A percentile compares a stretch with the other conserved stretches of the same genome.
These are phyloP conservation scores for Phytophthora rubi DNA, from an alignment of 352 stramenopile genomes.

Conservation along the genomic window DNA sequence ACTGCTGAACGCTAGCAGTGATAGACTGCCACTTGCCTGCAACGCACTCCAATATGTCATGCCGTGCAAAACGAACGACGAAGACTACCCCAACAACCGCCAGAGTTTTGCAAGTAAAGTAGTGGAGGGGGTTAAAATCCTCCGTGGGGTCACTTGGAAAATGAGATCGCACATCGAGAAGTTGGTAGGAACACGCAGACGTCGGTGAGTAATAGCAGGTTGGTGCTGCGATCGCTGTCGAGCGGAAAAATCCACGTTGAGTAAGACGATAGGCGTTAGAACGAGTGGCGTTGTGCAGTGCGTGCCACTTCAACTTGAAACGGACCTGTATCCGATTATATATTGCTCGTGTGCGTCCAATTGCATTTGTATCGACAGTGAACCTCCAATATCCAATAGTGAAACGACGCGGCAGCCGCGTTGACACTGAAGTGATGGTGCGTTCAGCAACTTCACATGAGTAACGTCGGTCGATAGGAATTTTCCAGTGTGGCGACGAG, in stretches of 20 bases:
- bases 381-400: slow-evolving; percentile 16
- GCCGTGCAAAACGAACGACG: slow-evolving; percentile 3
- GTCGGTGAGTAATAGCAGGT: slow-evolving; percentile 2
- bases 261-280: slow-evolving; percentile 2
- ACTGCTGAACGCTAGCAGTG: slow-evolving; percentile 5
- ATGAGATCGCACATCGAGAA: slow-evolving; percentile 31
- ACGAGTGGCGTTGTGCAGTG: slow-evolving; percentile 13
- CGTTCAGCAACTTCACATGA: neutral
- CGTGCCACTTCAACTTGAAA: slow-evolving; percentile 21
- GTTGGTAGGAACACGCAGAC: slow-evolving; percentile 5
- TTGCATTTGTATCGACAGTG: neutral
- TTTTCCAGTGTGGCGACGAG: slow-evolving; percentile 14
- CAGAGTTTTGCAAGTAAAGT: slow-evolving; percentile 18
- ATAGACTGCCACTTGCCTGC: slow-evolving; percentile 6
- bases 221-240: neutral
- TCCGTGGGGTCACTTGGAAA: slow-evolving; percentile 27
- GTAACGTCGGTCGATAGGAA: slow-evolving; percentile 5
- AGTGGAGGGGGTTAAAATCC: slow-evolving; percentile 7
- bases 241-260: slow-evolving; percentile 28
- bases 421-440: slow-evolving; percentile 9
- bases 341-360: neutral
- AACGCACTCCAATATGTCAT: slow-evolving; percentile 22
- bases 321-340: neutral
- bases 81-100: slow-evolving; percentile 14
- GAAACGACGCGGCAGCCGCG: slow-evolving; percentile 14